Conservation (phyloP, 2,329 filamentous ascomycete species). For the Talaromyces verruculosus region DNA sequence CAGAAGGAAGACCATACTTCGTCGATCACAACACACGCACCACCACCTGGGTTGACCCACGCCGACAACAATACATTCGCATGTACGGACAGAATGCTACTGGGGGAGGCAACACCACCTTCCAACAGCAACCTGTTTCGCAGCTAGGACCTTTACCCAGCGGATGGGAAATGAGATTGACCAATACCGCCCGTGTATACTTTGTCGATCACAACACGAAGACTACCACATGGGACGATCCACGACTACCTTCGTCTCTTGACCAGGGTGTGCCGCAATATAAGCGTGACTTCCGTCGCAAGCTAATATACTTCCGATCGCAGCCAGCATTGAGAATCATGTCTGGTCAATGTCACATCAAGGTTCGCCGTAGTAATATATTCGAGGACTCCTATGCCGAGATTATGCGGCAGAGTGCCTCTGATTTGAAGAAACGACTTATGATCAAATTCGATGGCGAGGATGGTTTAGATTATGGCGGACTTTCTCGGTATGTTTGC, state of each 20-base stretch:
- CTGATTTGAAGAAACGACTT: slow-evolving; percentile 93
- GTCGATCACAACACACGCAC: slow-evolving; percentile 98
- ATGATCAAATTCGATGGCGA: slow-evolving; percentile 99
- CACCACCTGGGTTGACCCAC: slow-evolving; percentile 96
- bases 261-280: slow-evolving; percentile 99
- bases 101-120: slow-evolving; percentile 70
- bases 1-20: slow-evolving; percentile 92
- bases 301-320: slow-evolving; percentile 98
- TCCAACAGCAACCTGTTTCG: slow-evolving; percentile 96
- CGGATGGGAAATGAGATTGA: slow-evolving; percentile 99
- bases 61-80: slow-evolving; percentile 94
- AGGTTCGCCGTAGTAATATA: slow-evolving; percentile 92
- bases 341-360: slow-evolving; percentile 96
- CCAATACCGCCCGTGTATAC: slow-evolving; percentile 95
- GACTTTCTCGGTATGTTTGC: slow-evolving; percentile 69
- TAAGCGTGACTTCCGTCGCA: slow-evolving; percentile 97
- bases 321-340: slow-evolving; percentile 94
- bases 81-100: slow-evolving; percentile 91
- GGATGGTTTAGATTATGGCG: slow-evolving; percentile 95
- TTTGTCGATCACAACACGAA: slow-evolving; percentile 99
- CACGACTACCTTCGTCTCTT: slow-evolving; percentile 86
- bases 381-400: slow-evolving; percentile 99
- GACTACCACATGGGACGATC: slow-evolving; percentile 98
- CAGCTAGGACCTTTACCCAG: slow-evolving; percentile 93
- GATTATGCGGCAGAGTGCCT: slow-evolving; percentile 93